These are phyloP conservation scores for Metschnikowia dekortorum DNA, from an alignment of 805 yeast species.

Conservation along the genomic window DNA sequence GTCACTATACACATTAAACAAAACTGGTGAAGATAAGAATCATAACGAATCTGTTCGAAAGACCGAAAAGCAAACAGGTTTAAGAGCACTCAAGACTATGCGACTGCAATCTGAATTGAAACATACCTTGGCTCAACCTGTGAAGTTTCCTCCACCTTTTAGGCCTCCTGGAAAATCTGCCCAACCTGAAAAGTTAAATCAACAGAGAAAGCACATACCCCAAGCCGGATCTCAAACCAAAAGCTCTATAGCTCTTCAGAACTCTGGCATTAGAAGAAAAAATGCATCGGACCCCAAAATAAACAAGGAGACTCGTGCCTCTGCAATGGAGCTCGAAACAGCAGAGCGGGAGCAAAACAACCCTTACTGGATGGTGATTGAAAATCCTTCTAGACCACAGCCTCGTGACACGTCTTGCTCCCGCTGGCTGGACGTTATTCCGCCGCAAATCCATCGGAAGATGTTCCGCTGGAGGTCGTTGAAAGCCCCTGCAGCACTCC, in stretches of 20 bases:
- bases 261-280: not conserved
- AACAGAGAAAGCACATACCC: too few species aligned
- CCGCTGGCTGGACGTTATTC: constrained; percentile 90
- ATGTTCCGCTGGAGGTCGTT: constrained; percentile 90
- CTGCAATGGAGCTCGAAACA: constrained; percentile 10
- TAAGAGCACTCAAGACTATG: not conserved
- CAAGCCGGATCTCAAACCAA: not conserved
- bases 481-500: constrained; percentile 90
- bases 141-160: not conserved
- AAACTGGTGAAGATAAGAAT: constrained; percentile 7
- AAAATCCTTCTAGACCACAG: constrained; percentile 69
- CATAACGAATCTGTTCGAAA: not conserved
- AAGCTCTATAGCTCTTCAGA: not conserved
- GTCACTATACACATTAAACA: constrained; percentile 34
- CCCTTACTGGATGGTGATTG: constrained; percentile 32
- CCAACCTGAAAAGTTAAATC: not conserved
- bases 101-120: not conserved
- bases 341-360: constrained; percentile 13
- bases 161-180: not conserved
- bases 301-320: constrained; percentile 7
- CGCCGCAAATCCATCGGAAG: constrained; percentile 59
- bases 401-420: constrained; percentile 19
- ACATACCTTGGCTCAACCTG: not conserved
- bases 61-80: not conserved
- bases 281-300: not conserved